Percentiles rank a stretch among this genome's conserved stretches.
Conservation (phyloP, 129 eudicot species). For the Lactuca sativa region DNA sequence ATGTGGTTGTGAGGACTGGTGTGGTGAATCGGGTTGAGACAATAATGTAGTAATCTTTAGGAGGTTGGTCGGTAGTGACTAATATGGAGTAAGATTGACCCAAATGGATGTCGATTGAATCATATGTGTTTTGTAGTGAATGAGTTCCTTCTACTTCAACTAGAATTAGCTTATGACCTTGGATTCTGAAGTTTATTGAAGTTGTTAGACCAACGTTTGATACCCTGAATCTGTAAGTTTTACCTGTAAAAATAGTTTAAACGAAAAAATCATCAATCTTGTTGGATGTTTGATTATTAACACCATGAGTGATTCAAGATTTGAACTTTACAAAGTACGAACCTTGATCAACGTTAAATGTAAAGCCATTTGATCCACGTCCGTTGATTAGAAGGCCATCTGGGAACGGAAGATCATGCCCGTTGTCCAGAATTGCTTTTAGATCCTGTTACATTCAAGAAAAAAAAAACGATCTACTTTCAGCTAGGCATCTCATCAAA, state of each 20-base stretch:
- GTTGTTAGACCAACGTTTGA: slow-evolving; percentile 62
- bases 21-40: slow-evolving; percentile 64
- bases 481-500: slow-evolving; percentile 25
- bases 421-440: slow-evolving; percentile 56
- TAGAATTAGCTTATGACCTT: slow-evolving; percentile 57
- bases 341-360: slow-evolving; percentile 70
- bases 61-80: slow-evolving; percentile 66
- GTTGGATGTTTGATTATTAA: neutral
- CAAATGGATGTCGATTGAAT: slow-evolving; percentile 60
- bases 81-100: slow-evolving; percentile 70
- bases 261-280: slow-evolving; percentile 1
- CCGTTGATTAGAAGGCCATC: slow-evolving; percentile 79
- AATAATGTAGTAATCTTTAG: slow-evolving; percentile 53
- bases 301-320: neutral
- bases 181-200: slow-evolving; percentile 62
- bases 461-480: slow-evolving; percentile 4
- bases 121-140: slow-evolving; percentile 53
- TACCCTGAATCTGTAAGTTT: slow-evolving; percentile 61
- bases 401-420: slow-evolving; percentile 64
- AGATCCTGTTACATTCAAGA: slow-evolving; percentile 40
- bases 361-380: slow-evolving; percentile 46
- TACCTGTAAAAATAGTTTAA: slow-evolving; percentile 39
- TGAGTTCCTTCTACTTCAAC: slow-evolving; percentile 79
- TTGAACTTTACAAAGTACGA: slow-evolving; percentile 25
- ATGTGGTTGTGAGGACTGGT: slow-evolving; percentile 62